phyloP scores from a whole-genome alignment of 116 monocot genomes.

The Trichopus zeylanicus region DNA sequence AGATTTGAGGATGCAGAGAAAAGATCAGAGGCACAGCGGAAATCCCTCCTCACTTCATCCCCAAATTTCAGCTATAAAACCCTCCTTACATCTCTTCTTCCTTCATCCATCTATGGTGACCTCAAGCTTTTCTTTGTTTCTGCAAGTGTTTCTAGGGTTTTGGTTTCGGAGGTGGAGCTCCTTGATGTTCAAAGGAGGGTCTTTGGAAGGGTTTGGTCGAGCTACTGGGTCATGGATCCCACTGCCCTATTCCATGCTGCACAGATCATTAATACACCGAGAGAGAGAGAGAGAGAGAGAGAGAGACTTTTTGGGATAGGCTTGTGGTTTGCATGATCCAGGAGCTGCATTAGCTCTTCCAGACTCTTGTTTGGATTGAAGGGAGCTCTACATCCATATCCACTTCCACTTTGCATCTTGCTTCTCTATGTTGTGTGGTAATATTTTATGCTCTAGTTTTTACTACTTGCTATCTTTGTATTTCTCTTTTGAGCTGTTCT shows the following conservation, averaged over 20 bases:
- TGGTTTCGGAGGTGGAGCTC: constrained; percentile 30
- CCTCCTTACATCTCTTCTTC: neutral
- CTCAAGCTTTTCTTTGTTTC: neutral
- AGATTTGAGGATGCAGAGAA: no score
- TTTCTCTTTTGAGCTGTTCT: neutral
- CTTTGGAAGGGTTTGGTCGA: constrained; percentile 20
- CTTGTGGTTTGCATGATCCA: constrained; percentile 28
- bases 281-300: neutral
- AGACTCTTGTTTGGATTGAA: constrained; percentile 35
- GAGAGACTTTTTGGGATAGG: constrained; percentile 12
- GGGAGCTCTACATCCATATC: constrained; percentile 23
- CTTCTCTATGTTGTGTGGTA: neutral
- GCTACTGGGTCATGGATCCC: constrained; percentile 65
- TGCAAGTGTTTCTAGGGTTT: neutral
- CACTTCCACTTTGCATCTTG: neutral
- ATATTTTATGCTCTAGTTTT: neutral
- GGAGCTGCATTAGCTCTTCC: constrained; percentile 22
- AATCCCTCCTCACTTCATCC: no score
- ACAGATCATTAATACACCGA: neutral
- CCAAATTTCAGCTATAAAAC: no score
- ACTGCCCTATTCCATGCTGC: constrained; percentile 34
- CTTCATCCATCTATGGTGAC: neutral
- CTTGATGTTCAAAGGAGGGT: constrained; percentile 44
- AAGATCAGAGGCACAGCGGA: no score
- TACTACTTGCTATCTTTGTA: neutral